phyloP scores from a whole-genome alignment of 2,329 filamentous ascomycete genomes.

The Penicillium digitatum region DNA sequence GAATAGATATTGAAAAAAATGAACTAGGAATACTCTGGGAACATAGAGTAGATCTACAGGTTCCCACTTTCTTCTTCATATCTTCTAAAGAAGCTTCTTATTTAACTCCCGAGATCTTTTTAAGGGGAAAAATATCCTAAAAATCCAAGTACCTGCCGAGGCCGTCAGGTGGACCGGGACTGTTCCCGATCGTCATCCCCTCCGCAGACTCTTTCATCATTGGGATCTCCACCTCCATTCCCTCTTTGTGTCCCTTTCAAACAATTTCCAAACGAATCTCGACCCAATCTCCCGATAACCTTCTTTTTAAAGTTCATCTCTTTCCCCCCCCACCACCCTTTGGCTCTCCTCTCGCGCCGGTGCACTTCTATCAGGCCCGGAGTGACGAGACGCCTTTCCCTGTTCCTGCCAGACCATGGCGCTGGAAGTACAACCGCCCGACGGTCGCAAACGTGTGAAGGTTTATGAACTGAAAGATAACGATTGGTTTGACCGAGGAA shows the following conservation, averaged over 20 bases:
- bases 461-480: conserved; percentile 98
- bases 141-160: conserved; percentile 21
- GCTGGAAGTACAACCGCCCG: conserved; percentile 46
- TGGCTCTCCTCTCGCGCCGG: conserved; percentile 31
- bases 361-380: conserved; percentile 34
- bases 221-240: conserved; percentile 15
- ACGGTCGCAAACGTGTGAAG: conserved; percentile 71
- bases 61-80: conserved; percentile 13
- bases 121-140: neutral
- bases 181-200: conserved; percentile 22
- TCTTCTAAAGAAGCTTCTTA: conserved; percentile 2
- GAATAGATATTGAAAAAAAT: neutral
- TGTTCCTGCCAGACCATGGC: conserved; percentile 43
- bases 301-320: conserved; percentile 1
- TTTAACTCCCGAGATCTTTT: conserved; percentile 1
- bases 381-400: conserved; percentile 38
- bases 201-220: conserved; percentile 27
- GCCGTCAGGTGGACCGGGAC: conserved; percentile 30
- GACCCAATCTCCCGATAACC: conserved; percentile 12
- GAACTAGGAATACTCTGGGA: neutral
- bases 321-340: neutral
- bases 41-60: conserved; percentile 1
- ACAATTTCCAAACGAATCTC: conserved; percentile 12
- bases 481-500: conserved; percentile 98
- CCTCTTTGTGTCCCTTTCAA: conserved; percentile 12